Evolutionary conservation across 139 green algal species (phyloP).

Genomic region (Dunaliella sp.): DNA sequence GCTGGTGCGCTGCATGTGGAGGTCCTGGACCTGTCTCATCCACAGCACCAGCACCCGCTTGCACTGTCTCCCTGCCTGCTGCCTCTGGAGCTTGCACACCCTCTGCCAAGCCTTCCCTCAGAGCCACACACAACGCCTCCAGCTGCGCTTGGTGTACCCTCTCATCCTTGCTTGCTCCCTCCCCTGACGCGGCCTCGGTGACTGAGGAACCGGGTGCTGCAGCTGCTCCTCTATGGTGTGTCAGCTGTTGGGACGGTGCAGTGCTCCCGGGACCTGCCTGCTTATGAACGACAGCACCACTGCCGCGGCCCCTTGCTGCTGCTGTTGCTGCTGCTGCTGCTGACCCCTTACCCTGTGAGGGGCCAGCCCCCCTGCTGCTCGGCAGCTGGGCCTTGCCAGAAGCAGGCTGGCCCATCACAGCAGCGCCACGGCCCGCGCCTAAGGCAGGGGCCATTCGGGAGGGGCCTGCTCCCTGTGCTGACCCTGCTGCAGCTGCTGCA

Average conservation of each 20-base stretch:
- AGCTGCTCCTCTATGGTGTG: no score
- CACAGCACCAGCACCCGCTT: no score
- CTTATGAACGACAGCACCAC: background rate
- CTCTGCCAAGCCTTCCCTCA: no score
- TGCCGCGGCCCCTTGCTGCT: background rate
- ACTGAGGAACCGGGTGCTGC: no score
- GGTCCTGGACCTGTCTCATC: no score
- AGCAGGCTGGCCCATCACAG: background rate
- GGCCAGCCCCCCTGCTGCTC: background rate
- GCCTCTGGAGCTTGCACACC: no score
- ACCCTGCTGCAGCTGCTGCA: background rate
- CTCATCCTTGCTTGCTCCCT: no score
- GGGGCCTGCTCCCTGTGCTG: background rate
- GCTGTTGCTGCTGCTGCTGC: slow-evolving; percentile 9
- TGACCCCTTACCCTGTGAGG: background rate
- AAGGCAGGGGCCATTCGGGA: background rate
- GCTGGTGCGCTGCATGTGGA: no score
- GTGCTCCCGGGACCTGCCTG: background rate
- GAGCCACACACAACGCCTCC: no score
- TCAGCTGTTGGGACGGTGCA: background rate
- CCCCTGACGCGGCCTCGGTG: no score
- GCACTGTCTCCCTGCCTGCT: no score
- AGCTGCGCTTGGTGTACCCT: background rate
- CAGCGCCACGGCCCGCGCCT: background rate
- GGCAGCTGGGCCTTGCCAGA: background rate